Evolutionary conservation across 23 red algal genomes (phyloP).

Genomic region (Gracilaria domingensis): DNA sequence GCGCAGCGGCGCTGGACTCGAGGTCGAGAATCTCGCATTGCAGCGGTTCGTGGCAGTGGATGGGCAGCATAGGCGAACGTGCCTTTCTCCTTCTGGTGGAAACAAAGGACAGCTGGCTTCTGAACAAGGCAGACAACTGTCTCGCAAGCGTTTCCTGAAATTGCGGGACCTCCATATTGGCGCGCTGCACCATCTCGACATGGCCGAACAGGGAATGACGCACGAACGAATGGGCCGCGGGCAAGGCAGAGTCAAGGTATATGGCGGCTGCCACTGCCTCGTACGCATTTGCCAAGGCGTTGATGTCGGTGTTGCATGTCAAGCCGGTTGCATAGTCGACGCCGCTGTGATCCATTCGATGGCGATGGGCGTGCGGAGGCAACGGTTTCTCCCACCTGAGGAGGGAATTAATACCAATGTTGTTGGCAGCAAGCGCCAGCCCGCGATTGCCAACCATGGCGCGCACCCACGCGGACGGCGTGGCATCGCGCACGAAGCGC

Average conservation of each 20-base stretch:
- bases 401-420: conserved; percentile 43
- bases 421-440: conserved; percentile 18
- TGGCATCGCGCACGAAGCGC: background rate
- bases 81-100: background rate
- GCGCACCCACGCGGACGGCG: background rate
- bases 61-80: background rate
- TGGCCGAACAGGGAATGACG: background rate
- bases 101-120: background rate
- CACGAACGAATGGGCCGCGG: conserved; percentile 4
- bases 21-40: conserved; percentile 42
- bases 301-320: conserved; percentile 31
- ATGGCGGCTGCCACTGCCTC: conserved; percentile 40
- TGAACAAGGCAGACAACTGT: conserved; percentile 3
- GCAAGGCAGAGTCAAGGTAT: conserved; percentile 32
- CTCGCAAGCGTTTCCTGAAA: conserved; percentile 15
- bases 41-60: conserved; percentile 20
- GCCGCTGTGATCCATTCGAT: conserved; percentile 16
- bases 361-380: conserved; percentile 26
- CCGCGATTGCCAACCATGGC: conserved; percentile 47
- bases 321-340: conserved; percentile 41
- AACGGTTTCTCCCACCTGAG: conserved; percentile 55
- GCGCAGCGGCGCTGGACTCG: background rate
- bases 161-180: conserved; percentile 16
- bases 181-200: background rate
- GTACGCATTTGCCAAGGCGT: conserved; percentile 52